Evolutionary conservation across 805 yeast species (phyloP), one percentile per base, ranked within the genome.

Genomic region (Wickerhamiella azymoides): DNA sequence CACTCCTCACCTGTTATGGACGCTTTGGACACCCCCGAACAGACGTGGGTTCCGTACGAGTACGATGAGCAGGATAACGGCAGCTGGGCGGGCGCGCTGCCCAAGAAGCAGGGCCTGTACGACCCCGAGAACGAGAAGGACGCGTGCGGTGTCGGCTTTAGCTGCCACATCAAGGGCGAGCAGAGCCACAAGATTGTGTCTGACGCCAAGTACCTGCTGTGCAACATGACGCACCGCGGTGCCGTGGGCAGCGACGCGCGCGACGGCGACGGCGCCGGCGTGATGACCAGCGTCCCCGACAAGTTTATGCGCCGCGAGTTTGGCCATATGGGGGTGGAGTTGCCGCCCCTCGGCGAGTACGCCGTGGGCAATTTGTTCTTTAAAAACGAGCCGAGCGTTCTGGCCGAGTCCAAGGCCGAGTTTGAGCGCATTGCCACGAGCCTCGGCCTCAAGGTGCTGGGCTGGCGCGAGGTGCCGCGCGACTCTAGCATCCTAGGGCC

Each of bases 231-330:
- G 50, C 98, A 89, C 65, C 78, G 98, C 68, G 98, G 98, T 61
- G 97, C 97, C 36, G 96, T 88, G 50, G 94, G 95, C 49, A 72
- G 85, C 1, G 95, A 88, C 60, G 94, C 96, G 18, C 77, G 86
- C 57, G 96, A 89, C 62, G 98, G 98, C 65, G 98, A 89, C 62
- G 98, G 98, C 66, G 98, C 98, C 24, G 98, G 98, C 64, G 85
- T 89, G 50, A 77, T 89, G 76, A 76, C 92, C 43, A 81, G 94
- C 26, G 77, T 89, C 51, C 96, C 96, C 30, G 96, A 88, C 67
- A 78, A 75, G 53, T 84, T 92, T 63, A 77, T 89, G 72, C 65
- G 66, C 49, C 77, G 89, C 62, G 97, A 89, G 67, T 88, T 88
- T 62, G 74, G 74, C 56, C 75, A 76, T 48, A 72, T 80, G 58